Evolutionary conservation across 2,329 filamentous ascomycete genomes (phyloP).

Genomic region (Diplodia intermedia): DNA sequence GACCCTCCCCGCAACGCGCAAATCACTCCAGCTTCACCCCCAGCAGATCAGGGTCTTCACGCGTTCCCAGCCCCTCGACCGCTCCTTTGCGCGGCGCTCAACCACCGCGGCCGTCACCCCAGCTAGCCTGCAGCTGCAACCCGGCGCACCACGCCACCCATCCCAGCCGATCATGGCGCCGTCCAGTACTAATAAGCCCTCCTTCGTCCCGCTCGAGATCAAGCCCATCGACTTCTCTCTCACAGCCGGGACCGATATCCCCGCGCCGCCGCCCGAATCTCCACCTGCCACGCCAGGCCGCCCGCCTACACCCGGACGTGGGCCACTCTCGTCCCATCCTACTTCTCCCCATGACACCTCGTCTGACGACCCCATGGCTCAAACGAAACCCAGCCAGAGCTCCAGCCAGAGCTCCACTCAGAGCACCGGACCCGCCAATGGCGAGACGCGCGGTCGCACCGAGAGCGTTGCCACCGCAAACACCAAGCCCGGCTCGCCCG

Average conservation of each 20-base stretch:
- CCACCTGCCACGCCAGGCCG: constrained; percentile 47
- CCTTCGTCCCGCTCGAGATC: constrained; percentile 31
- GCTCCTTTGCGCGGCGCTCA: constrained; percentile 20
- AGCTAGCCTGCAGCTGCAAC: constrained; percentile 11
- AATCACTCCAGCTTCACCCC: constrained; percentile 28
- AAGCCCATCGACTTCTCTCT: constrained; percentile 51
- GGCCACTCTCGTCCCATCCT: constrained; percentile 51
- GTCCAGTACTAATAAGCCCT: constrained; percentile 27
- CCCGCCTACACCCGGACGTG: constrained; percentile 48
- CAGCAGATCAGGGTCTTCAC: constrained; percentile 29
- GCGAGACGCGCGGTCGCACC: constrained; percentile 21
- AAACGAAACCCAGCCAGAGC: constrained; percentile 43
- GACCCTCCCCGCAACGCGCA: constrained; percentile 31
- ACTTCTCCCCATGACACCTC: constrained; percentile 42
- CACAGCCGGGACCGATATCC: constrained; percentile 52
- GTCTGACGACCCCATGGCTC: constrained; percentile 25
- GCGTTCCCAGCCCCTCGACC: constrained; percentile 15
- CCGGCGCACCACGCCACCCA: constrained; percentile 9
- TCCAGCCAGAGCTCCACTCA: constrained; percentile 40
- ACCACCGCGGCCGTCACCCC: constrained; percentile 19
- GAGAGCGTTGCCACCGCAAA: constrained; percentile 30
- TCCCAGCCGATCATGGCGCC: constrained; percentile 22
- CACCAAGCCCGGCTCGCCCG: constrained; percentile 28
- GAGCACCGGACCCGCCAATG: constrained; percentile 36
- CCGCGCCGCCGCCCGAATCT: constrained; percentile 49